Conservation (phyloP, 2,329 filamentous ascomycete species). For the Pestalotiopsis sp. region DNA sequence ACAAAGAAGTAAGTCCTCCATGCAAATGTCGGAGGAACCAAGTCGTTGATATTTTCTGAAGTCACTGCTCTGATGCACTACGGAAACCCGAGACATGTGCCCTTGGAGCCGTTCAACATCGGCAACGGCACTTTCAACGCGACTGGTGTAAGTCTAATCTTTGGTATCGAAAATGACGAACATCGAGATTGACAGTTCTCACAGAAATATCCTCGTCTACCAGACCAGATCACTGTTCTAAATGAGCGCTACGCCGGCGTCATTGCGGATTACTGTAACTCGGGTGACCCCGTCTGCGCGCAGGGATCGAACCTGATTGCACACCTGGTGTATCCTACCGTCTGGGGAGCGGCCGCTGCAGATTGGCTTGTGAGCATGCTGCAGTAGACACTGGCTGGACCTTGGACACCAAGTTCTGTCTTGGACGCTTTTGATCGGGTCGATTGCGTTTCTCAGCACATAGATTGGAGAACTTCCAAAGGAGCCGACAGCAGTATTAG, state of each 20-base stretch:
- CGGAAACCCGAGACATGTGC: too few relatives aligned
- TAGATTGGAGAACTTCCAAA: too few relatives aligned
- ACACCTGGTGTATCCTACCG: neutral
- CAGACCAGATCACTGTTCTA: neutral
- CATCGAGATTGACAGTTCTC: neutral
- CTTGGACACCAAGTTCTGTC: too few relatives aligned
- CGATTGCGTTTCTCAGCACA: too few relatives aligned
- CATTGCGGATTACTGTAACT: neutral
- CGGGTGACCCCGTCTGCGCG: neutral
- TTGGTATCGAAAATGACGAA: rapidly evolving
- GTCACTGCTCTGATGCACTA: too few relatives aligned
- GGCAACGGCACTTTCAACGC: neutral
- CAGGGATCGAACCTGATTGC: neutral
- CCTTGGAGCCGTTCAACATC: neutral
- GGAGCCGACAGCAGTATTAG: too few relatives aligned
- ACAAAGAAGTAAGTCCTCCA: neutral
- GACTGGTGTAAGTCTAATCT: neutral
- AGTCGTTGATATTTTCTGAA: too few relatives aligned
- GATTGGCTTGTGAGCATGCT: neutral
- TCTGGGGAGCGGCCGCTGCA: neutral
- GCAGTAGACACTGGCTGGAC: too few relatives aligned
- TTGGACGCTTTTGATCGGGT: too few relatives aligned
- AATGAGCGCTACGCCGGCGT: neutral
- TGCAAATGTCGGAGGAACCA: neutral
- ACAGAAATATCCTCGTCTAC: neutral